Evolutionary conservation across 352 stramenopile species (phyloP), one percentile per base, ranked within the genome.

Genomic region (Saprolegnia diclina): DNA sequence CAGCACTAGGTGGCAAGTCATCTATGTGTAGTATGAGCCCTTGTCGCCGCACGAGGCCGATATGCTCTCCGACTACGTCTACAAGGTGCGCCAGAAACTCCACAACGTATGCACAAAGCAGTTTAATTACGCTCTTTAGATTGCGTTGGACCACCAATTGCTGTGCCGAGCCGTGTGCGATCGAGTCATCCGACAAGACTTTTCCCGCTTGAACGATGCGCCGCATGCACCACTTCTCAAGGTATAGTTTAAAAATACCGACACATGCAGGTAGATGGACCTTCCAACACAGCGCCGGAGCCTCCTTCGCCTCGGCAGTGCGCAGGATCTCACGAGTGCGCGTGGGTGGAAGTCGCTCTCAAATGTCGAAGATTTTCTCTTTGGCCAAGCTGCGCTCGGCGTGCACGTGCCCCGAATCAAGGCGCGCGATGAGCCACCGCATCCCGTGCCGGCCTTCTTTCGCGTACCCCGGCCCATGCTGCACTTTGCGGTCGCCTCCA

Each of bases 31-130:
- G 11, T 73, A 76, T 16, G 61, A 64, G 29, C 77, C 77, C 1
- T 57, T 92, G 5, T 81, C 59, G 1, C 72, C 76, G 21, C 64
- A 72, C 40, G 82, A 92, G 65, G 62, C 75, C 9, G 90, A 82
- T 81, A 77, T 87, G 71, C 70, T 90, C 14, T 92, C 84, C 0
- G 84, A 92, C 55, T 73, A 89, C 5, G 71, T 92, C 44, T 63
- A 77, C 14, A 56, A 73, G 19, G 74, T 92, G 4, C 70, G 16
- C 5, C 7, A 26, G 42, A n/a, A 4, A 7, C 13, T n/a, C 1
- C 1, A 14, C 42, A 48, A 48, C 42, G 42, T 14, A 3, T 14
- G 13, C 42, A 10, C 42, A 7, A n/a, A 14, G 2, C 42, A n/a
- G 42, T 48, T 4, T 7, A n/a, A 6, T 35, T 35, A 10, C 26